Evolutionary conservation across 1,139 yeast species (phyloP).

Genomic region (Magnusiomyces tetraspermus): DNA sequence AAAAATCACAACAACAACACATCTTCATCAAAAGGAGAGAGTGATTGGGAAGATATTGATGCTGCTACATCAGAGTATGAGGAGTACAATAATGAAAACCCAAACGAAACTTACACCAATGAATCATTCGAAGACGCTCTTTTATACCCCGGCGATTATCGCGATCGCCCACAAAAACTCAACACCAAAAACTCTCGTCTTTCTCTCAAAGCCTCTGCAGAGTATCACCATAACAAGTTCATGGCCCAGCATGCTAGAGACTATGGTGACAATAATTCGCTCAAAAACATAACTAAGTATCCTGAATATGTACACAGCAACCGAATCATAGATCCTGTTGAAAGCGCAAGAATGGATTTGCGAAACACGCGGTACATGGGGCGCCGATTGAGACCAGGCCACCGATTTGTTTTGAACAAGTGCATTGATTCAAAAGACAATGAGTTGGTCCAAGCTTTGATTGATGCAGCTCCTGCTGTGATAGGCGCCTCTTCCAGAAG

Average conservation of each 20-base stretch:
- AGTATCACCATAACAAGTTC: background rate
- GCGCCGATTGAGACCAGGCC: conserved; percentile 1
- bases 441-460: background rate
- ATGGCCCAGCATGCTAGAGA: background rate
- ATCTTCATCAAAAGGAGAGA: no score
- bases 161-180: no score
- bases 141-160: background rate
- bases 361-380: conserved; percentile 1
- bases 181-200: background rate
- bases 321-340: background rate
- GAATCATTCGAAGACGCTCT: background rate
- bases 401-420: background rate
- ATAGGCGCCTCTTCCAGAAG: background rate
- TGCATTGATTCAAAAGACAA: background rate
- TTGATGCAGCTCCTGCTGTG: conserved; percentile 2
- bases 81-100: background rate
- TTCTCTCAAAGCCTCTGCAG: background rate
- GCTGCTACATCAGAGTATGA: background rate
- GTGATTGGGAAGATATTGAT: background rate
- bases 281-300: background rate
- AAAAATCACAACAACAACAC: no score
- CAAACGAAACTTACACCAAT: background rate
- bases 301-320: background rate
- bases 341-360: background rate
- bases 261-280: background rate